Base-by-base conservation (phyloP, 2,329 filamentous ascomycete genomes). In the Penicillium sumatraense region DNA sequence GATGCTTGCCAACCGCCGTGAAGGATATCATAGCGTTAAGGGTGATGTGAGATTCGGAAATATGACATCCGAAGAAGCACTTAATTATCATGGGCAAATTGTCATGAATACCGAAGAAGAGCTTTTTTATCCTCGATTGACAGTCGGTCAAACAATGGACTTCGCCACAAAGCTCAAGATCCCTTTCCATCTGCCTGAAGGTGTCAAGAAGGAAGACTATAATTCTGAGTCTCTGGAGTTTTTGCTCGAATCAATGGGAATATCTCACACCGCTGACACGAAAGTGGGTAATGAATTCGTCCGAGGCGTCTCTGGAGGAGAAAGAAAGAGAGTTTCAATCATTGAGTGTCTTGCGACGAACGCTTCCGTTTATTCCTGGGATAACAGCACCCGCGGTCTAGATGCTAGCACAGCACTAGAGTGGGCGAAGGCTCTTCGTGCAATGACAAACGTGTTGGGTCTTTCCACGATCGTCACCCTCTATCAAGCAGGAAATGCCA, bases 401-500 rank as follows among this genome's bases (percentile, higher is more conserved):
- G 87, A 89, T 64, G 86, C 86, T 0, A 86, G 81, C 63, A 88
- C 83, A 3, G 87, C 86, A 1, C 74, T 88, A 1, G 81, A 87
- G 49, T 88, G 81, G 65, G 77, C 81, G 21, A 85, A 84, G 62
- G 81, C 83, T 2, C 72, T 89, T 16, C 78, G 87, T 6, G 81
- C 83, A 6, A 77, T 89, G 80, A 88, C 86, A 0, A 84, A 89
- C 56, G 79, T 86, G 1, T 74, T 84, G 3, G 83, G 84, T 0
- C 73, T 87, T 3, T 75, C 84, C 0, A 82, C 84, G 0, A 83
- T 88, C 44, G 84, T 88, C 11, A 87, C 86, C 0, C 76, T 89
- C 0, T 90, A 90, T 66, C 88, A 90, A 66, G 87, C 88, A 2
- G 85, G 86, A 6, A 88, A 90, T 51, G 85, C 82, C 20, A 89